These are phyloP conservation scores for Salix suchowensis DNA, from an alignment of 345 rosid species.

Conservation along the genomic window DNA sequence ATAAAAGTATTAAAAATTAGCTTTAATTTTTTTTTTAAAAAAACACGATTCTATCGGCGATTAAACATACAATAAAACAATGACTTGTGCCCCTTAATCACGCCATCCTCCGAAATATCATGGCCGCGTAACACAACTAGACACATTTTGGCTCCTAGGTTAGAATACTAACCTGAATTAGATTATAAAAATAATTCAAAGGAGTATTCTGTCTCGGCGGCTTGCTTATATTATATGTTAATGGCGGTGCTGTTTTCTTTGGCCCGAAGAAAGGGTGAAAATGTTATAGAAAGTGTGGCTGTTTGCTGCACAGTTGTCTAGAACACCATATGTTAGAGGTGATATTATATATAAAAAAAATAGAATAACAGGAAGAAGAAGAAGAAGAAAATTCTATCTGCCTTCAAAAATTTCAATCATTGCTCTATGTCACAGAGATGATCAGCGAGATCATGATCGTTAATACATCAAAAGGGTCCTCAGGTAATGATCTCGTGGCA, in stretches of 20 bases:
- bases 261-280: neutral
- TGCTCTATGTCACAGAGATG: too few species aligned
- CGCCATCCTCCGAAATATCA: neutral
- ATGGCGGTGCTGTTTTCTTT: neutral
- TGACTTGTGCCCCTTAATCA: conserved; percentile 17
- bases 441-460: too few species aligned
- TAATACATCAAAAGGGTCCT: too few species aligned
- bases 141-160: neutral
- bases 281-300: neutral
- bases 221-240: neutral
- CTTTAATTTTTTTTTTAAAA: too few species aligned
- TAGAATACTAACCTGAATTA: neutral
- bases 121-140: neutral
- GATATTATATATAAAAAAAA: too few species aligned
- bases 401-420: too few species aligned
- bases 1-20: too few species aligned
- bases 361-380: too few species aligned
- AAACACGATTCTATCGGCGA: too few species aligned
- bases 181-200: neutral
- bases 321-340: too few species aligned
- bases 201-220: neutral
- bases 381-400: too few species aligned
- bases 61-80: neutral
- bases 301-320: neutral
- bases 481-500: too few species aligned